A percentile compares a stretch with the other conserved stretches of the same genome.
phyloP scores from a whole-genome alignment of 1,284 basidiomycete species.

The Acaromyces ingoldii region DNA sequence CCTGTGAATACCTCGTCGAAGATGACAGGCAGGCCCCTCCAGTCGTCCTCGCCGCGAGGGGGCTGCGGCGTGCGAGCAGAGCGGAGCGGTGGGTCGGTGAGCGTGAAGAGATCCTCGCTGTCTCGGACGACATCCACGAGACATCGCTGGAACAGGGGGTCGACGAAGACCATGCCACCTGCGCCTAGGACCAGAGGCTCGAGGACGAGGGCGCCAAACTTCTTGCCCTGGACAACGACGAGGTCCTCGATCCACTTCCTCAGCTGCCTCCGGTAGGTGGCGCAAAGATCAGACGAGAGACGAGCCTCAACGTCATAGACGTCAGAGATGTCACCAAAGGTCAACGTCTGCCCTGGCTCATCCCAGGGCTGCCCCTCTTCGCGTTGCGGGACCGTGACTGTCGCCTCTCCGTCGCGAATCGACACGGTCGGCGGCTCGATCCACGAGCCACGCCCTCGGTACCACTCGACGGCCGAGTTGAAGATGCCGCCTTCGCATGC shows the following conservation, averaged over 20 bases:
- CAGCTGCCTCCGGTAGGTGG: slow-evolving; percentile 65
- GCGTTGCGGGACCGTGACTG: slow-evolving; percentile 60
- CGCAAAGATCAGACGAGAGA: slow-evolving; percentile 60
- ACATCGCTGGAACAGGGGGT: slow-evolving; percentile 88
- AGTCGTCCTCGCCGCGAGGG: slow-evolving; percentile 41
- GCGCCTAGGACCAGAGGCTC: slow-evolving; percentile 93
- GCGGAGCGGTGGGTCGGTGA: slow-evolving; percentile 32
- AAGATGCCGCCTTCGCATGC: slow-evolving; percentile 82
- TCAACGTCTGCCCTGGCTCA: background rate
- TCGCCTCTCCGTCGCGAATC: slow-evolving; percentile 62
- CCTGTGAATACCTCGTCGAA: slow-evolving; percentile 97
- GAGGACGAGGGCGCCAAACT: slow-evolving; percentile 70
- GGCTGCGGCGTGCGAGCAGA: slow-evolving; percentile 39
- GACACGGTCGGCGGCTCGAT: slow-evolving; percentile 76
- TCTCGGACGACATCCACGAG: slow-evolving; percentile 75
- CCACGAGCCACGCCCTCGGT: slow-evolving; percentile 86
- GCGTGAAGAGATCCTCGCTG: slow-evolving; percentile 54
- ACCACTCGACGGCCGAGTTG: slow-evolving; percentile 83
- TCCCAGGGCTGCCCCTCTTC: background rate
- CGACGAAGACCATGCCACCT: slow-evolving; percentile 95
- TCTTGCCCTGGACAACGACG: slow-evolving; percentile 43
- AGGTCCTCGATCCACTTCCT: slow-evolving; percentile 58
- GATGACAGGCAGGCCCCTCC: slow-evolving; percentile 79
- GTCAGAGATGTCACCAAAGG: slow-evolving; percentile 57
- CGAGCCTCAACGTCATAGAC: slow-evolving; percentile 71